Conservation (phyloP, 805 yeast species). For the Saturnispora hagleri region DNA sequence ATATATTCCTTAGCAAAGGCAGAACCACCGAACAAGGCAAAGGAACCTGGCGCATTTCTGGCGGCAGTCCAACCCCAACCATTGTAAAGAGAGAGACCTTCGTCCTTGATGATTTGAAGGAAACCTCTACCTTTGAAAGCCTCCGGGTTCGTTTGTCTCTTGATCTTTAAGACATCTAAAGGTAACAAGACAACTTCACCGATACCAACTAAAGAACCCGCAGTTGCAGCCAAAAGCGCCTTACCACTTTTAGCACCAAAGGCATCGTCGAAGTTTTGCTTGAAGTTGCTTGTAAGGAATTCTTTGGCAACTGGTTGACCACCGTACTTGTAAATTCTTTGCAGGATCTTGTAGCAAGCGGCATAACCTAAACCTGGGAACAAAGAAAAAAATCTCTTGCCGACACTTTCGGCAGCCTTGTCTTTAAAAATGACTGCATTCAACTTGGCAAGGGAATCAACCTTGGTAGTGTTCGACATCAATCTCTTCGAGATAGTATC, state of each 20-base stretch:
- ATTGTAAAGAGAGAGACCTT: conserved; percentile 87
- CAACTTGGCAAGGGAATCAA: conserved; percentile 54
- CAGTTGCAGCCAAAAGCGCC: conserved; percentile 94
- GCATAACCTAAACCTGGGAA: conserved; percentile 99
- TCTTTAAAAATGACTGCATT: conserved; percentile 83
- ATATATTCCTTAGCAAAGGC: conserved; percentile 98
- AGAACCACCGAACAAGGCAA: conserved; percentile 95
- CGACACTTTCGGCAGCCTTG: conserved; percentile 62
- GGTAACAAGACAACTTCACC: conserved; percentile 96
- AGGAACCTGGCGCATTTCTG: conserved; percentile 98
- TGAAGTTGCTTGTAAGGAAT: conserved; percentile 68
- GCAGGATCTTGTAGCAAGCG: conserved; percentile 91
- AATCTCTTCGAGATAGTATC: conserved; percentile 96
- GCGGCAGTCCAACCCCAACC: conserved; percentile 99
- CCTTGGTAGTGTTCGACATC: conserved; percentile 71
- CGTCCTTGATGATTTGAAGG: conserved; percentile 74
- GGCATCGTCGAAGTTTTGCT: conserved; percentile 53
- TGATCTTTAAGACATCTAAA: conserved; percentile 91
- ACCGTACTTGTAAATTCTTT: conserved; percentile 97
- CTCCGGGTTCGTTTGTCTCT: conserved; percentile 99
- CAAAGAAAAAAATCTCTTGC: conserved; percentile 65
- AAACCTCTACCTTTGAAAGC: conserved; percentile 98
- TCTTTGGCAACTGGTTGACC: conserved; percentile 99
- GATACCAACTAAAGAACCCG: conserved; percentile 94
- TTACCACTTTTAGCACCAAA: conserved; percentile 95